Base-by-base conservation (phyloP, 129 eudicot species). In the Escallonia rubra region DNA sequence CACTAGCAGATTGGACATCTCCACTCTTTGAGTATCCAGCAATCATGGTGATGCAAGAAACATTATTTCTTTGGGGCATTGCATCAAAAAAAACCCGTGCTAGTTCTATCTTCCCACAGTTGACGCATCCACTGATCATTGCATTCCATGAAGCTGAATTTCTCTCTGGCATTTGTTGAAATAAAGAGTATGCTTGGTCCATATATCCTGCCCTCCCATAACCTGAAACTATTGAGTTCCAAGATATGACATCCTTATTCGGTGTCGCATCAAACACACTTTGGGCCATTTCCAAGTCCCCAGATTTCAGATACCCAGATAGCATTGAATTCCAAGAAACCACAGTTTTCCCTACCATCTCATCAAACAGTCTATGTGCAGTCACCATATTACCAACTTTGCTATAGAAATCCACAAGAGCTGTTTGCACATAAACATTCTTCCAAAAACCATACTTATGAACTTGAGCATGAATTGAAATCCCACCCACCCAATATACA, bases 301-400 rank as follows among this genome's bases (percentile, higher is more conserved):
- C 81, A n/a, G 46, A 72, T 57, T 66, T 85, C 10, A 81, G 53
- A 43, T 81, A 81, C 46, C 87, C 87, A 16, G 77, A 65, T 8
- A 85, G 43, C 43, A 78, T 52, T 15, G 90, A 85, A 68, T 85
- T 85, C 90, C 90, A 85, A 40, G 87, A 74, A n/a, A 85, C 90
- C 46, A 85, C 80, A 65, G 81, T 85, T 59, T 72, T 78, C 54
- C 13, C 73, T 52, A 34, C 11, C 74, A 85, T 78, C 38, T 81
- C 81, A 66, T 81, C 73, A 63, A 85, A 85, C 66, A 78, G 77
- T 66, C 50, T 72, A 4, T 59, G 75, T 11, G 90, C 81, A 48
- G 68, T 49, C 48, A 11, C 76, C 70, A 81, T 78, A 57, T 75
- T 60, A 12, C 81, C 84, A 67, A 75, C 48, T 50, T 85, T 85